Conservation (phyloP, 768 basidiomycete species). For the Suillus ampliporus region DNA sequence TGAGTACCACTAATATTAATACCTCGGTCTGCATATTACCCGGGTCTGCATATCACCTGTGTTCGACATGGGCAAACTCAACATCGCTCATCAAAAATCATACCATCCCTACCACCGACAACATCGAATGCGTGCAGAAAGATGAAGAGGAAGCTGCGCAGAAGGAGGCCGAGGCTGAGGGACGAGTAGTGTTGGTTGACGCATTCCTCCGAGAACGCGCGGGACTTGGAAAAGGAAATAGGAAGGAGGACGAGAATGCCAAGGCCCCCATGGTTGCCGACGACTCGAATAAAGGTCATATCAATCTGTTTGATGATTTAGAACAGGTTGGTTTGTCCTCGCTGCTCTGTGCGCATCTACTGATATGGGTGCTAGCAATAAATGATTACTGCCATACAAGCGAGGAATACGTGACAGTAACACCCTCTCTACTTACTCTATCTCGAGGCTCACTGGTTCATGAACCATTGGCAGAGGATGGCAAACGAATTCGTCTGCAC, state of each 20-base stretch:
- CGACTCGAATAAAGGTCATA: constrained; percentile 58
- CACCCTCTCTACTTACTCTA: too few species aligned
- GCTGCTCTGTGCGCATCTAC: constrained; percentile 6
- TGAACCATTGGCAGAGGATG: too few species aligned
- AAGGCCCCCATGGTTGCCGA: constrained; percentile 39
- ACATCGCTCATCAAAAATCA: constrained; percentile 91
- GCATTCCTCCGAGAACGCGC: constrained; percentile 70
- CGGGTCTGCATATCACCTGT: constrained; percentile 11
- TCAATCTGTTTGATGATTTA: constrained; percentile 86
- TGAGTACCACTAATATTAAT: too few species aligned
- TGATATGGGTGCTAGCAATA: constrained; percentile 44
- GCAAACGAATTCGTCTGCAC: too few species aligned
- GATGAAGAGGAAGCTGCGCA: constrained; percentile 82
- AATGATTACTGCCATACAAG: constrained; percentile 50
- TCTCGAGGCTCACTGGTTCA: too few species aligned
- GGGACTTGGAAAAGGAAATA: constrained; percentile 47
- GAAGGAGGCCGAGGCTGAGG: constrained; percentile 74
- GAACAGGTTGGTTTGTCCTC: constrained; percentile 56
- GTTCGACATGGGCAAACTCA: constrained; percentile 74
- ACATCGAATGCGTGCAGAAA: constrained; percentile 77
- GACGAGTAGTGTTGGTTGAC: constrained; percentile 75
- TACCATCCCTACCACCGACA: constrained; percentile 88
- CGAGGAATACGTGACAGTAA: too few species aligned
- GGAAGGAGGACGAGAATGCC: constrained; percentile 36
- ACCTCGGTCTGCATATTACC: too few species aligned